Evolutionary conservation across 306 rosid genomes (phyloP).

Genomic region (Echinosophora koreensis): DNA sequence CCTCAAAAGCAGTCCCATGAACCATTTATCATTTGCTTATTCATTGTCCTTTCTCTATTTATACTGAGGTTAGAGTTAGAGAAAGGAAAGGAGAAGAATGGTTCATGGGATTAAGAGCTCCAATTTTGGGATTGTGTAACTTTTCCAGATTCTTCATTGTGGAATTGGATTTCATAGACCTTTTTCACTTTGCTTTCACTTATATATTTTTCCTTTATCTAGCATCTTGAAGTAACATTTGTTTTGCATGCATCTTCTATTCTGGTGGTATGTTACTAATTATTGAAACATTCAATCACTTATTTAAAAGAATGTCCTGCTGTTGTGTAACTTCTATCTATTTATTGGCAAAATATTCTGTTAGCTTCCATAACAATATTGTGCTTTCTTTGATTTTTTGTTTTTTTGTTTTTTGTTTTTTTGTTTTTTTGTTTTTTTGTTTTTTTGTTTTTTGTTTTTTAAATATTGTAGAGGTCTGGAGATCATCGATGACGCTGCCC

Average conservation of each 20-base stretch:
- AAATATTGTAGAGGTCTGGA: slow-evolving; percentile 68
- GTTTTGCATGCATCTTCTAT: slow-evolving; percentile 20
- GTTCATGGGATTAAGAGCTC: not conserved
- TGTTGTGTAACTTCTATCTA: slow-evolving; percentile 14
- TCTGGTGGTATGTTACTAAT: slow-evolving; percentile 29
- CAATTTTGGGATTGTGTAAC: not conserved
- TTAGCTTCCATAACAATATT: slow-evolving; percentile 17
- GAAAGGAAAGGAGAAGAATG: not conserved
- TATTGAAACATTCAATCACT: slow-evolving; percentile 9
- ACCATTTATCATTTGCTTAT: too few species aligned
- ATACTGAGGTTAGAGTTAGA: not conserved
- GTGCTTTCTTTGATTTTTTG: slow-evolving; percentile 31
- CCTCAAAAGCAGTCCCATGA: not conserved
- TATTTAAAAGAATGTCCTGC: not conserved
- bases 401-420: slow-evolving; percentile 22
- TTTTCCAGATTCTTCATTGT: slow-evolving; percentile 14
- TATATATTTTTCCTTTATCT: not conserved
- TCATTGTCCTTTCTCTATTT: not conserved
- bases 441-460: not conserved
- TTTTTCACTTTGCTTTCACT: not conserved
- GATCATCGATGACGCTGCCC: slow-evolving; percentile 79
- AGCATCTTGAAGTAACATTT: slow-evolving; percentile 12
- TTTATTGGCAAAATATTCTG: slow-evolving; percentile 25
- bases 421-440: not conserved
- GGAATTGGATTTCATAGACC: slow-evolving; percentile 28